Conservation (phyloP, 1,284 basidiomycete genomes). For the Rhodotorula glutinis region DNA sequence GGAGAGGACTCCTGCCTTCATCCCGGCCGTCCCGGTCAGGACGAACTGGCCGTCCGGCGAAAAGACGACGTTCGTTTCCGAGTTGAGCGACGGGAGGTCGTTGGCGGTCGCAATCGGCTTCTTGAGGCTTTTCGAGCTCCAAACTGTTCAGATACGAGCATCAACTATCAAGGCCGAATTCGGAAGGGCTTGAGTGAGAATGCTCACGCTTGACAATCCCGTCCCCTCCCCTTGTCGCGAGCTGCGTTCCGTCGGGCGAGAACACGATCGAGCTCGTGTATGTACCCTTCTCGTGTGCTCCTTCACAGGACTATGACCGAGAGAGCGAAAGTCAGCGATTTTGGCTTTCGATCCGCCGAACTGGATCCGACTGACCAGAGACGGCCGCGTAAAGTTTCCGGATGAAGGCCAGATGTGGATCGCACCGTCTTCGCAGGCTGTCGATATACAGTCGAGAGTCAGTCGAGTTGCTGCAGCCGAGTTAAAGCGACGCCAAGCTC, state of each 20-base stretch:
- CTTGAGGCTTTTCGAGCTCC: slow-evolving; percentile 86
- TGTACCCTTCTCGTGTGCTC: slow-evolving; percentile 73
- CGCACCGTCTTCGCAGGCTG: slow-evolving; percentile 76
- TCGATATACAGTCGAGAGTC: slow-evolving; percentile 55
- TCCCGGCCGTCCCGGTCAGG: slow-evolving; percentile 66
- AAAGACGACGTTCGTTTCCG: slow-evolving; percentile 85
- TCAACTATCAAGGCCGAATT: too few relatives aligned
- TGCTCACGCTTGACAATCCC: slow-evolving; percentile 84
- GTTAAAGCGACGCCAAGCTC: neutral
- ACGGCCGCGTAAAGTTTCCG: slow-evolving; percentile 83
- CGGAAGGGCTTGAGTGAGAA: too few relatives aligned
- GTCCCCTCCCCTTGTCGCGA: slow-evolving; percentile 86
- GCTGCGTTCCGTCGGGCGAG: slow-evolving; percentile 72
- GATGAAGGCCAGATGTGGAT: slow-evolving; percentile 90
- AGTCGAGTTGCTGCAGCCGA: too few relatives aligned
- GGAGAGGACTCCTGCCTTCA: slow-evolving; percentile 33
- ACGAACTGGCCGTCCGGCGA: slow-evolving; percentile 85
- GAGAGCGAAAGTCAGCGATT: too few relatives aligned
- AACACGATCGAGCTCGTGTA: slow-evolving; percentile 82
- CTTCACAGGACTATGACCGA: slow-evolving; percentile 58
- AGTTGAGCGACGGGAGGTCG: slow-evolving; percentile 73
- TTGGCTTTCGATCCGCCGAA: too few relatives aligned
- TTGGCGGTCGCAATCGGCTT: slow-evolving; percentile 68
- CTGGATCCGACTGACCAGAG: too few relatives aligned
- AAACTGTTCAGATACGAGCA: slow-evolving; percentile 60